Conservation (phyloP, 1,139 yeast genomes). For the Saccharomyces hybrid region DNA sequence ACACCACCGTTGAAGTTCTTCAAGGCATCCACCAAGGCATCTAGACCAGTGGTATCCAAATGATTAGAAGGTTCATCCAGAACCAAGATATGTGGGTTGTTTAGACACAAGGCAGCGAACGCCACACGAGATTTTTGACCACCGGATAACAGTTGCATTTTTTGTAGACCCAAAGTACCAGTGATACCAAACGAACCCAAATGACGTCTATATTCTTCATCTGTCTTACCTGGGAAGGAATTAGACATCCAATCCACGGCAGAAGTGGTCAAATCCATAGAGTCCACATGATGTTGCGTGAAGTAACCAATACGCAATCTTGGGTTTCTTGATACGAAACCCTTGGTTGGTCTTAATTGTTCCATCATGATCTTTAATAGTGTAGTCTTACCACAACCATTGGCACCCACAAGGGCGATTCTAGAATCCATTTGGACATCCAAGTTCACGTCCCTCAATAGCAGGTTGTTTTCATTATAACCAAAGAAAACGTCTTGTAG, state of each 20-base stretch:
- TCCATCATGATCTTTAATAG: conserved; percentile 80
- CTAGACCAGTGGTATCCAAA: conserved; percentile 96
- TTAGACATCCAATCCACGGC: conserved; percentile 95
- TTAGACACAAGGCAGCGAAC: conserved; percentile 87
- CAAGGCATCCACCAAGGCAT: conserved; percentile 87
- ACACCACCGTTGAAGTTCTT: conserved; percentile 89
- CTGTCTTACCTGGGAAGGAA: conserved; percentile 86
- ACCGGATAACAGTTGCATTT: conserved; percentile 85
- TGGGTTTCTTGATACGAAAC: conserved; percentile 72
- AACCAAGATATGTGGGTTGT: conserved; percentile 85
- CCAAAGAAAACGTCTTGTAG: conserved; percentile 84
- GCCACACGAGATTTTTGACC: conserved; percentile 99
- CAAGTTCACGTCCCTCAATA: conserved; percentile 69
- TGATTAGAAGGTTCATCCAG: conserved; percentile 98
- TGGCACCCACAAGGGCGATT: conserved; percentile 95
- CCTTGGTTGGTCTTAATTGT: conserved; percentile 60
- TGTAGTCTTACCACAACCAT: conserved; percentile 98
- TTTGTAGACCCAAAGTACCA: conserved; percentile 87
- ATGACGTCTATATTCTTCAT: conserved; percentile 95
- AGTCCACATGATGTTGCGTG: conserved; percentile 99
- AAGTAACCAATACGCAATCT: conserved; percentile 91
- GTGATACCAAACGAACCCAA: conserved; percentile 96
- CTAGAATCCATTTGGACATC: conserved; percentile 92
- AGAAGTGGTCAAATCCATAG: conserved; percentile 79
- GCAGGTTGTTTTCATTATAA: conserved; percentile 55